Conservation (phyloP, 495 filamentous ascomycete genomes). For the Wilcoxina mikolae region DNA sequence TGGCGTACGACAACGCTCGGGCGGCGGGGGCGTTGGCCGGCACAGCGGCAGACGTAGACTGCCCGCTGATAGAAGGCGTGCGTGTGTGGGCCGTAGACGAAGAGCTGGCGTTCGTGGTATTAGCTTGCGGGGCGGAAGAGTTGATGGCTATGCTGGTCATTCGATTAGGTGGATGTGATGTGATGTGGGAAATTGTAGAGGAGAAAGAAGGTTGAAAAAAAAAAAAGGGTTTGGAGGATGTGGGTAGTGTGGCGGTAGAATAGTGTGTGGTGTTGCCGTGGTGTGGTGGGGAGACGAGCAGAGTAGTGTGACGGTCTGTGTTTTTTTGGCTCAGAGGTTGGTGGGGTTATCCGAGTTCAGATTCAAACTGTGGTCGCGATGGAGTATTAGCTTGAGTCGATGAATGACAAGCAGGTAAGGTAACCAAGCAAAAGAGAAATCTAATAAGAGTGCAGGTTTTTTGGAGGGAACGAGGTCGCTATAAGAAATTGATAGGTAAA, state of each 20-base stretch:
- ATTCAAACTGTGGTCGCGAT: background rate
- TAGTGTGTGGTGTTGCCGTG: background rate
- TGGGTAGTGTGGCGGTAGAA: background rate
- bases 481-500: too few species aligned
- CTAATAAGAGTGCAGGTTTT: too few species aligned
- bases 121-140: constrained; percentile 24
- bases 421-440: too few species aligned
- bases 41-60: constrained; percentile 28
- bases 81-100: constrained; percentile 23
- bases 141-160: constrained; percentile 29
- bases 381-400: background rate
- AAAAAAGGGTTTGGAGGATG: background rate
- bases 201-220: background rate
- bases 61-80: constrained; percentile 28
- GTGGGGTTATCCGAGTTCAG: background rate
- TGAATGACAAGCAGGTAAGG: background rate
- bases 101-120: constrained; percentile 23
- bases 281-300: background rate
- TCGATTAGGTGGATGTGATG: constrained; percentile 26
- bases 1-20: constrained; percentile 28
- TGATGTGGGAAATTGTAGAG: constrained; percentile 18
- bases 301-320: background rate
- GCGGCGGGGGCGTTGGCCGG: constrained; percentile 28
- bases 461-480: too few species aligned
- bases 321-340: background rate